These are phyloP conservation scores for Lipomyces japonicus DNA, from an alignment of 805 yeast genomes.

Conservation along the genomic window DNA sequence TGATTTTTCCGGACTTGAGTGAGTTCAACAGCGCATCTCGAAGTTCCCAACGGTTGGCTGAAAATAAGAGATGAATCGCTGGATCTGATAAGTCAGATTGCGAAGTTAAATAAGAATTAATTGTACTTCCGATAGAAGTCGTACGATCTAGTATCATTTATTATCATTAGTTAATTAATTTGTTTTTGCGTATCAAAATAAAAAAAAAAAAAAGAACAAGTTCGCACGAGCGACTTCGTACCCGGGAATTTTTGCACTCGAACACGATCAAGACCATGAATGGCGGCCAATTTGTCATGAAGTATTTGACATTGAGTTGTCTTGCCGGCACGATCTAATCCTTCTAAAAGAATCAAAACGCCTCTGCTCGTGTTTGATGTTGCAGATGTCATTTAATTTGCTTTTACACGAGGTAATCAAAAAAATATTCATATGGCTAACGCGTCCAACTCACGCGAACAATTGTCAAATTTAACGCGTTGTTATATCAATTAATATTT, in stretches of 20 bases:
- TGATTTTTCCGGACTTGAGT: slow-evolving; percentile 51
- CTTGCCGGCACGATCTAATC: slow-evolving; percentile 92
- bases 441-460: too few species aligned
- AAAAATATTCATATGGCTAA: too few species aligned
- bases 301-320: slow-evolving; percentile 67
- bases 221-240: too few species aligned
- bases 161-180: background rate
- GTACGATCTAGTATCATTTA: slow-evolving; percentile 51
- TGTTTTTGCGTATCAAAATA: background rate
- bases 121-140: slow-evolving; percentile 74
- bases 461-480: background rate
- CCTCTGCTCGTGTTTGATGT: slow-evolving; percentile 48
- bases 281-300: slow-evolving; percentile 32
- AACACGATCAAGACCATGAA: slow-evolving; percentile 38
- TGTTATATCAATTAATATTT: background rate
- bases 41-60: slow-evolving; percentile 94
- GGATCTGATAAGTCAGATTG: slow-evolving; percentile 60
- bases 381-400: slow-evolving; percentile 2
- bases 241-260: slow-evolving; percentile 71
- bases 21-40: slow-evolving; percentile 45
- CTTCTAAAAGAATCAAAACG: slow-evolving; percentile 76
- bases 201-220: too few species aligned
- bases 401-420: too few species aligned
- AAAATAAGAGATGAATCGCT: slow-evolving; percentile 79
- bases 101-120: slow-evolving; percentile 61